These are phyloP conservation scores for Pugionium cornutum DNA, from an alignment of 345 rosid genomes.

Conservation along the genomic window DNA sequence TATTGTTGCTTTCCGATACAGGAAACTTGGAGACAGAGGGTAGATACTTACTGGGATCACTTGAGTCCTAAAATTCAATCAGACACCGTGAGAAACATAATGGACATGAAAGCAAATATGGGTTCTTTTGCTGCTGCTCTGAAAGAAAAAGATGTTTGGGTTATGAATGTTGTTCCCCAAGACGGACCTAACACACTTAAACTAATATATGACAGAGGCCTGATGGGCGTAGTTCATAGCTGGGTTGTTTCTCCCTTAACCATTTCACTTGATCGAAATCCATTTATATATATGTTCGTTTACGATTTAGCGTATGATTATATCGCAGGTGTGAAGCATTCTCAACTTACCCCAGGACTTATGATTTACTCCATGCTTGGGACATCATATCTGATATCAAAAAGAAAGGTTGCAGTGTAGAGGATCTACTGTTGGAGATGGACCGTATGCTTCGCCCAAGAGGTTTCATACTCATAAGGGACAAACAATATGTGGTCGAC, in stretches of 20 bases:
- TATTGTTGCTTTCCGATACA: constrained; percentile 33
- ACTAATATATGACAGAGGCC: constrained; percentile 80
- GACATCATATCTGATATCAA: constrained; percentile 63
- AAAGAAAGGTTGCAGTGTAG: constrained; percentile 78
- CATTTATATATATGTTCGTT: not conserved
- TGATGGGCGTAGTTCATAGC: constrained; percentile 73
- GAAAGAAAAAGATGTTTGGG: constrained; percentile 82
- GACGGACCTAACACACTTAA: constrained; percentile 88
- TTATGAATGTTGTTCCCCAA: constrained; percentile 82
- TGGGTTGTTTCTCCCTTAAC: constrained; percentile 48
- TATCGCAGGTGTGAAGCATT: constrained; percentile 81
- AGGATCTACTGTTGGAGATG: constrained; percentile 86
- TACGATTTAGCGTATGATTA: not conserved
- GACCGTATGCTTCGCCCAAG: constrained; percentile 90
- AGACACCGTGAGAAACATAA: constrained; percentile 75
- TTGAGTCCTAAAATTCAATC: constrained; percentile 71
- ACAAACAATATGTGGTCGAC: constrained; percentile 66
- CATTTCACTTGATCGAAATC: not conserved
- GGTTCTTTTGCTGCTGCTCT: constrained; percentile 95
- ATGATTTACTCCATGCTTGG: constrained; percentile 85
- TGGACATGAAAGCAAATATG: constrained; percentile 96
- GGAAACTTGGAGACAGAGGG: constrained; percentile 77
- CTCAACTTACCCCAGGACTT: constrained; percentile 88
- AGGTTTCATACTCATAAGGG: constrained; percentile 72
- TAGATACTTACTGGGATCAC: constrained; percentile 81